Percentiles rank a stretch among this genome's conserved stretches.
phyloP scores from a whole-genome alignment of 2,329 filamentous ascomycete genomes.

The Apiospora koreana region DNA sequence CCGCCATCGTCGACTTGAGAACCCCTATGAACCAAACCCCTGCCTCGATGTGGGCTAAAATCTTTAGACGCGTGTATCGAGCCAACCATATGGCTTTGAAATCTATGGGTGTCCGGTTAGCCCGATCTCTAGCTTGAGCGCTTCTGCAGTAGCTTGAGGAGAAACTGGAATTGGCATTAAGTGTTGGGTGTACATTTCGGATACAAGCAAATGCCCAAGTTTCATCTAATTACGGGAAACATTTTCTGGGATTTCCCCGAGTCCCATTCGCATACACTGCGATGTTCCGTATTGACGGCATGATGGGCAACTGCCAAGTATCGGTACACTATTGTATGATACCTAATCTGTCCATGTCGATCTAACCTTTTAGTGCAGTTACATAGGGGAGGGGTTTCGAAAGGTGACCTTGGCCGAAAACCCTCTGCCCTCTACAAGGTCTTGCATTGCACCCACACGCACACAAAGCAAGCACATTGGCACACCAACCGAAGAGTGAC shows the following conservation, averaged over 20 bases:
- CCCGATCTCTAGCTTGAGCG: not conserved
- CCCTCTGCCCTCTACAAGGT: not conserved
- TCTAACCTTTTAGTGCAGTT: not conserved
- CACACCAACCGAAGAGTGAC: not conserved
- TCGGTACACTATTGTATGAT: not conserved
- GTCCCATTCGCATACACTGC: not conserved
- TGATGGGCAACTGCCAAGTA: not conserved
- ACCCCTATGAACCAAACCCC: slow-evolving; percentile 1
- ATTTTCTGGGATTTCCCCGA: not conserved
- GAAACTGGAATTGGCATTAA: not conserved
- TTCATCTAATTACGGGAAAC: not conserved
- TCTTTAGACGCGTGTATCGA: not conserved
- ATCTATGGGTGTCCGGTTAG: not conserved
- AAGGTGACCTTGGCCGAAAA: not conserved
- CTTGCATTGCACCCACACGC: not conserved
- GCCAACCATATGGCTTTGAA: not conserved
- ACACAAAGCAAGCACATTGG: not conserved
- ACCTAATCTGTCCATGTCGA: not conserved
- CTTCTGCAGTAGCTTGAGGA: not conserved
- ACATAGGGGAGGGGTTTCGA: not conserved
- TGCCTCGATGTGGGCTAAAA: not conserved
- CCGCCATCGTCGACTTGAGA: not conserved
- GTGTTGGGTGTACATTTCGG: not conserved
- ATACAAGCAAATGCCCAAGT: not conserved
- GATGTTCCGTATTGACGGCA: not conserved